phyloP scores from a whole-genome alignment of 2,329 filamentous ascomycete species.

The Pyrenochaeta sp. region DNA sequence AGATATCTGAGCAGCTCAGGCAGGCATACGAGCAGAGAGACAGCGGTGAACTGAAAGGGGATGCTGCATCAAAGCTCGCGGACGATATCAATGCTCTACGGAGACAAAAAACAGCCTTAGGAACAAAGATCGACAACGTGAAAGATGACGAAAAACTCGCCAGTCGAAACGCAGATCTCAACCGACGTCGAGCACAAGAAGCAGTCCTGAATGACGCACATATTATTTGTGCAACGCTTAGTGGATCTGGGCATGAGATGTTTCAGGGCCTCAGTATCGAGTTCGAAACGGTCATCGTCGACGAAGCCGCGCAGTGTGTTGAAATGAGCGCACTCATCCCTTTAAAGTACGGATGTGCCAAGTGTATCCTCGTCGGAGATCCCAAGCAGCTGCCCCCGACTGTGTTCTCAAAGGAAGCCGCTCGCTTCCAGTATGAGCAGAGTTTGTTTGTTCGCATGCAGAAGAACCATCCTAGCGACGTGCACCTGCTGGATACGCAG shows the following conservation, averaged over 20 bases:
- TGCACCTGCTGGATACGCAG: conserved; percentile 95
- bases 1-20: conserved; percentile 70
- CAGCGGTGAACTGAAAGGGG: conserved; percentile 65
- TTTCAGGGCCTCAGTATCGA: conserved; percentile 94
- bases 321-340: conserved; percentile 96
- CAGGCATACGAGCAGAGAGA: conserved; percentile 75
- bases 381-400: conserved; percentile 97
- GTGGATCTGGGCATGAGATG: conserved; percentile 96
- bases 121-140: conserved; percentile 83
- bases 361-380: conserved; percentile 96
- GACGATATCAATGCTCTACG: conserved; percentile 81
- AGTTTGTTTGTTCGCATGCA: conserved; percentile 99
- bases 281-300: conserved; percentile 98
- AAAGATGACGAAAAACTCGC: conserved; percentile 86
- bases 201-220: conserved; percentile 90
- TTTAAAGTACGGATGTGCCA: conserved; percentile 94
- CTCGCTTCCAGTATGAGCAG: conserved; percentile 94
- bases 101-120: conserved; percentile 77
- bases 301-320: conserved; percentile 97
- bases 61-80: conserved; percentile 72
- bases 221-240: conserved; percentile 93
- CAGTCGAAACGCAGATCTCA: conserved; percentile 85
- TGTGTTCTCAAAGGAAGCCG: conserved; percentile 91
- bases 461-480: conserved; percentile 83
- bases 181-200: conserved; percentile 84